These are phyloP conservation scores for Fraxinus angustifolia DNA, from an alignment of 305 asterid genomes.

Conservation along the genomic window DNA sequence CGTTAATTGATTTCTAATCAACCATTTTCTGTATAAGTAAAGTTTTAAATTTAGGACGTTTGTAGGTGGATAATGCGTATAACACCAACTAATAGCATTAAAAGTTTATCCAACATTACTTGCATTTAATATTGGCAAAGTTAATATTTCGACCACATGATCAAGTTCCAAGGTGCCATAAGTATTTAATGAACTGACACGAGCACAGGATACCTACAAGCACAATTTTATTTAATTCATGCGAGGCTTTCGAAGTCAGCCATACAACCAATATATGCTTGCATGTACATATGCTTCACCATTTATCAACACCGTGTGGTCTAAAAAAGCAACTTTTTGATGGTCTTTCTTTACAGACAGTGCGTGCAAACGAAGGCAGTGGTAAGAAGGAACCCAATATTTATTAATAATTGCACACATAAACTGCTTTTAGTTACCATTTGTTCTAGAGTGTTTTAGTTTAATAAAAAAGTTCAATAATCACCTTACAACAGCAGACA, in stretches of 20 bases:
- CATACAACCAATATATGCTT: not conserved
- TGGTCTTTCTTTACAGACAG: not conserved
- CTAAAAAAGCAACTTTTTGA: not conserved
- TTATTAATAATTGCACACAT: not conserved
- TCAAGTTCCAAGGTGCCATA: not conserved
- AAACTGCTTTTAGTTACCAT: not conserved
- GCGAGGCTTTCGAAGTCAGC: not conserved
- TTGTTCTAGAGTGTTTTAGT: not conserved
- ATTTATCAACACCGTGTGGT: not conserved
- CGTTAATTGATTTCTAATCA: not conserved
- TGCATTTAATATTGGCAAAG: not conserved
- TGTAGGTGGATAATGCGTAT: not conserved
- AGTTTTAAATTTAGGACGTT: not conserved
- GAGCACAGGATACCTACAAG: not conserved
- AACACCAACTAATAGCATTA: not conserved
- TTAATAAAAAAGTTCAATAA: not conserved
- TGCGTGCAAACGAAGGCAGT: constrained; percentile 5
- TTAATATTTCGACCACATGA: not conserved
- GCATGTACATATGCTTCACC: not conserved
- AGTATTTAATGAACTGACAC: not conserved
- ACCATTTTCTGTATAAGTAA: not conserved
- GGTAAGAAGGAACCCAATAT: not conserved
- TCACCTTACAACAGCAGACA: not conserved
- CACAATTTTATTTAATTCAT: not conserved
- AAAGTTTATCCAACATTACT: not conserved